Evolutionary conservation across 208 protist species (phyloP), one percentile per base, ranked within the genome.

Genomic region (Crithidia brevicula): DNA sequence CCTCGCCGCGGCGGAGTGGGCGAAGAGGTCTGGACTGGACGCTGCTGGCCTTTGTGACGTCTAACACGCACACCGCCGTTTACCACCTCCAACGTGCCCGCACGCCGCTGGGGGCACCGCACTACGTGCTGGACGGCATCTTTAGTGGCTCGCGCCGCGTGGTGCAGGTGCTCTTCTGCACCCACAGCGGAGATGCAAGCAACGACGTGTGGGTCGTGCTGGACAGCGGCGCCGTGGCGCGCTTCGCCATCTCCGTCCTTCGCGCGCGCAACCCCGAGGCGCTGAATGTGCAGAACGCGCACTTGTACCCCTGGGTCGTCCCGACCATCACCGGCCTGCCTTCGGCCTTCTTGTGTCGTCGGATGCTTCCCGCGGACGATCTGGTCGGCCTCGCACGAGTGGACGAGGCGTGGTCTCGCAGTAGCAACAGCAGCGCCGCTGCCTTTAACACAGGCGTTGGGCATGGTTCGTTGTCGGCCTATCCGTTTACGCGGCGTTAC

Each of bases 401-500:
- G 1, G 13, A 8, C 3, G 59, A 65, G 4, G 30, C 40, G 16
- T 40, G 42, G 15, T 33, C 36, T 13, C 10, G 36, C 15, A 13
- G 36, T 13, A 40, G 36, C 36, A 52, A n/a, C 43, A 28, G 25
- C 42, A 28, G 25, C 42, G 25, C 2, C 27, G 56, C 16, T 28
- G 22, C 30, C 30, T n/a, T 18, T 16, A 54, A 13, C 27, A 54
- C 30, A 13, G 45, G 59, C 4, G 45, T 45, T 22, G 43, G 54
- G 33, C 31, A 30, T 22, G 59, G 59, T 11, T n/a, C 34, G 20
- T 40, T 65, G 11, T 51, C 45, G 15, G 53, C 49, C 13, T 75
- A 75, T 54, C 61, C 70, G 36, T 68, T 50, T 47, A 83, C 86
- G n/a, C 27, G 36, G 13, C 77, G 89, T 18, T 91, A 86, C 52